Percentiles rank a stretch among this genome's conserved stretches.
Evolutionary conservation across 2,329 filamentous ascomycete species (phyloP).

Genomic region (Westerdykella ornata): DNA sequence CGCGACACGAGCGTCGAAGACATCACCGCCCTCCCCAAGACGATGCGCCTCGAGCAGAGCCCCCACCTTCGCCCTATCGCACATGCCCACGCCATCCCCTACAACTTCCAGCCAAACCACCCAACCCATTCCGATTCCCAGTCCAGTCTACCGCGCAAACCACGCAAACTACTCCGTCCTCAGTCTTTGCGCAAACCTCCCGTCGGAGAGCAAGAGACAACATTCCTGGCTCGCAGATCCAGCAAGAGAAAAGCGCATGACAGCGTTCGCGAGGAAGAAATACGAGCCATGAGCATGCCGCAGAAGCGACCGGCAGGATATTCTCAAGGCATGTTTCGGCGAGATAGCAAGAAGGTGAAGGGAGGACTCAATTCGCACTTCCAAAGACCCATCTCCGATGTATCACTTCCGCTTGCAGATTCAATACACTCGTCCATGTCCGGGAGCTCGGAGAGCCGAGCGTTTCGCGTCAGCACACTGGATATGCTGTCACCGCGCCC

Average conservation of each 20-base stretch:
- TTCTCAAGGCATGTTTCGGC: constrained; percentile 54
- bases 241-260: constrained; percentile 66
- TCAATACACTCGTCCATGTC: constrained; percentile 74
- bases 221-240: constrained; percentile 60
- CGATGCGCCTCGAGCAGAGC: constrained; percentile 39
- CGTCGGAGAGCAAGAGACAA: constrained; percentile 45
- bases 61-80: constrained; percentile 44
- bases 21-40: constrained; percentile 42
- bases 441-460: constrained; percentile 63
- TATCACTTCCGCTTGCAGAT: constrained; percentile 66
- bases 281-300: constrained; percentile 71
- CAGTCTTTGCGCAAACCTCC: constrained; percentile 53
- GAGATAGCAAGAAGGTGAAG: constrained; percentile 60
- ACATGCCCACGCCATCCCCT: constrained; percentile 38
- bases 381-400: constrained; percentile 60
- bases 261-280: constrained; percentile 74
- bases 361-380: constrained; percentile 51
- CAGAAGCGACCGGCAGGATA: constrained; percentile 56
- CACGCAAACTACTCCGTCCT: constrained; percentile 41
- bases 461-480: constrained; percentile 73
- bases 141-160: constrained; percentile 35
- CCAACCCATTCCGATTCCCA: constrained; percentile 26
- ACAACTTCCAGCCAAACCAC: constrained; percentile 36
- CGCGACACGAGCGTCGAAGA: constrained; percentile 36
- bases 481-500: constrained; percentile 80